phyloP scores from a whole-genome alignment of 2,329 filamentous ascomycete genomes.

The Aspergillus puulaauensis region DNA sequence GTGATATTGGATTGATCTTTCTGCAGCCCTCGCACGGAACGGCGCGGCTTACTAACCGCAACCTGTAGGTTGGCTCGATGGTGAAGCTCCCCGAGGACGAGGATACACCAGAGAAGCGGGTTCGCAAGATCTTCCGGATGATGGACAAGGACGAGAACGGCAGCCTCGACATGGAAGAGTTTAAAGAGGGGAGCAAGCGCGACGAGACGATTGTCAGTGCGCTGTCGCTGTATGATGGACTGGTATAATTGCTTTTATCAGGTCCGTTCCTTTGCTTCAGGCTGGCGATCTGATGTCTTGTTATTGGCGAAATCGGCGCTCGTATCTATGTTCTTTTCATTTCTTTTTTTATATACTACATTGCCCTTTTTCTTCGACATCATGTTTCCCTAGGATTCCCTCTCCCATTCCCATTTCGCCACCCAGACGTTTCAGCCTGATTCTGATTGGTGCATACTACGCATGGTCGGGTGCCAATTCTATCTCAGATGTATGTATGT shows the following conservation, averaged over 20 bases:
- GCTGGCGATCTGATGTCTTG: constrained; percentile 4
- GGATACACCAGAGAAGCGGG: constrained; percentile 97
- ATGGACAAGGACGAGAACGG: constrained; percentile 99
- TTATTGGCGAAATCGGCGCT: constrained; percentile 17
- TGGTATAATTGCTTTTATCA: constrained; percentile 62
- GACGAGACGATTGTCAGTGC: constrained; percentile 99
- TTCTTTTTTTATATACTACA: constrained; percentile 6
- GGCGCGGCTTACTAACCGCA: constrained; percentile 9
- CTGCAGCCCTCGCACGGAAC: background rate
- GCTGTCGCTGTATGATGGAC: constrained; percentile 89
- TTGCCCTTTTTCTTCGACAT: constrained; percentile 1
- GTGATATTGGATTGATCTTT: constrained; percentile 9
- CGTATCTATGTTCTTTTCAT: constrained; percentile 6
- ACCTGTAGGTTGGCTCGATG: constrained; percentile 86
- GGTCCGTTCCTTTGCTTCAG: constrained; percentile 7
- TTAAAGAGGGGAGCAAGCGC: constrained; percentile 98
- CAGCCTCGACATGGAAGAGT: constrained; percentile 93
- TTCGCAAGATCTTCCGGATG: constrained; percentile 98
- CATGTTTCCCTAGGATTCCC: constrained; percentile 16
- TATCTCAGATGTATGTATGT: background rate
- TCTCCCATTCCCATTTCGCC: constrained; percentile 15
- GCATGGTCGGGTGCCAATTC: constrained; percentile 1
- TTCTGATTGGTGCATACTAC: constrained; percentile 6
- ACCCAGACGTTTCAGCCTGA: constrained; percentile 4
- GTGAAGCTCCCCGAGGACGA: constrained; percentile 98